Evolutionary conservation across 345 rosid genomes (phyloP), one percentile per base, ranked within the genome.

Genomic region (Mallotus nudiflorus): DNA sequence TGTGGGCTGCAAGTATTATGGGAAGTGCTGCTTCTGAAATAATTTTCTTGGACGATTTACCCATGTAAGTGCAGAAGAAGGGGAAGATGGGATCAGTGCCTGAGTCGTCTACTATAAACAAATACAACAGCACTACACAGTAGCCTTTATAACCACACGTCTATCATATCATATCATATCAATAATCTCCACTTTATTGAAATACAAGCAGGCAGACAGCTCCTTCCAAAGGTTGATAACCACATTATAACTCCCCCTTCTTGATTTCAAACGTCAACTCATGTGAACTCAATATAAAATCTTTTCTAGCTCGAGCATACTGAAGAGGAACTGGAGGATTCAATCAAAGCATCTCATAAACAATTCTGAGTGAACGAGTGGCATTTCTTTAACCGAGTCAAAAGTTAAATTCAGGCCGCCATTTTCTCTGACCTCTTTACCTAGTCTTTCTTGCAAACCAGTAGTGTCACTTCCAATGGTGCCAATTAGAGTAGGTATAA

Each of bases 241-340:
- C 98, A n/a, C 93, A 93, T 0, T 91, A 81, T 76, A 91, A 71
- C 82, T 93, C 98, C 0, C 96, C 98, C 80, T 88, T 85, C 73
- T 87, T 84, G 11, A 91, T 75, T 15, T 93, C 79, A 7, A 45
- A 93, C 35, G 27, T 80, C 19, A 94, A 79, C 57, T 89, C 96
- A 64, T 93, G 88, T 0, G 96, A 88, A 59, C 68, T 79, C 31
- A 93, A 83, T 63, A 40, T 72, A 48, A 93, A 91, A 68, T 93
- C 94, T 75, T 84, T 79, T 83, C 96, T 88, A 7, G 98, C 98
- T 65, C 97, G 79, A 1, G 81, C 97, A 68, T 12, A 93, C 9
- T 91, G 97, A 6, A 75, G 42, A 12, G 90, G 81, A 50, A 93
- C 96, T 0, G 98, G 98, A 0, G 98, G 98, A 67, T 57, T 85